phyloP scores from a whole-genome alignment of 345 rosid species.

The Syzygium oleosum region DNA sequence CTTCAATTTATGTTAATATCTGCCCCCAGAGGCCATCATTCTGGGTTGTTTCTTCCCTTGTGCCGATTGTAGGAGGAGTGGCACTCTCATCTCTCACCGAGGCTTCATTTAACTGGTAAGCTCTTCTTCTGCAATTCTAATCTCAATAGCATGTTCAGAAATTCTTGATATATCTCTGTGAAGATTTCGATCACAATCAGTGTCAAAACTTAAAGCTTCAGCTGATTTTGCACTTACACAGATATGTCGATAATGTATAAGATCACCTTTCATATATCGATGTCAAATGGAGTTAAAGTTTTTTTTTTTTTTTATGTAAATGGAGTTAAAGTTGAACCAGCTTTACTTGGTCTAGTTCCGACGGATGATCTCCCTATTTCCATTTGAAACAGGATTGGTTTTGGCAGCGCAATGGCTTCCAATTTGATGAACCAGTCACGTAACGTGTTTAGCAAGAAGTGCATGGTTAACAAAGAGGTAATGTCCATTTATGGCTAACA shows the following conservation, averaged over 20 bases:
- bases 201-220: background rate
- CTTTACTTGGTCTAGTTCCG: background rate
- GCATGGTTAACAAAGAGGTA: constrained; percentile 63
- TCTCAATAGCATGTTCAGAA: background rate
- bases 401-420: constrained; percentile 89
- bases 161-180: background rate
- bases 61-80: constrained; percentile 81
- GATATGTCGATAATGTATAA: background rate
- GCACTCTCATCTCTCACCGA: constrained; percentile 80
- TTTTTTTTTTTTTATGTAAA: background rate
- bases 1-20: background rate
- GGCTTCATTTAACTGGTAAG: constrained; percentile 77
- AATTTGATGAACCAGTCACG: constrained; percentile 86
- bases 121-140: background rate
- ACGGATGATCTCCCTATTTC: background rate
- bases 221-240: background rate
- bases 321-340: background rate
- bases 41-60: constrained; percentile 49
- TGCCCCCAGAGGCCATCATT: constrained; percentile 50
- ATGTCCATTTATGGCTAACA: background rate
- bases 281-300: background rate
- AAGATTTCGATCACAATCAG: background rate
- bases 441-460: constrained; percentile 73
- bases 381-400: constrained; percentile 57
- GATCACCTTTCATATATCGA: background rate